Conservation (phyloP, 768 basidiomycete species). For the Pulveroboletus sp. region DNA sequence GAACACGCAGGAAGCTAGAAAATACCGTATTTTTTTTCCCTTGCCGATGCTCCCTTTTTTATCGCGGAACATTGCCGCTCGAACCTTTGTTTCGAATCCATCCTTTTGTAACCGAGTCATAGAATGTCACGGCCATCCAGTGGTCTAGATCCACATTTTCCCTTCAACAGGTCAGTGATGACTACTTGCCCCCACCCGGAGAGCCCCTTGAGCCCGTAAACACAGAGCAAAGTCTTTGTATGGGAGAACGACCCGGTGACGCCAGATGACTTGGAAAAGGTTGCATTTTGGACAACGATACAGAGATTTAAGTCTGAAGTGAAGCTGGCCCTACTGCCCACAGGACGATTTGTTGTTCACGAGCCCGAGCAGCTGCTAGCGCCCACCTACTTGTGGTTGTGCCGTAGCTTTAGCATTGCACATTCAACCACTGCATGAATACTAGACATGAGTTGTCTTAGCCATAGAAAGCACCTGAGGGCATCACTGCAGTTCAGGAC, state of each 20-base stretch:
- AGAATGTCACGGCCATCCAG: background rate
- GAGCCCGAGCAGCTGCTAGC: background rate
- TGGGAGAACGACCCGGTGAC: no score
- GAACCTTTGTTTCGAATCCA: background rate
- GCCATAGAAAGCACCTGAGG: background rate
- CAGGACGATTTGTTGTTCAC: background rate
- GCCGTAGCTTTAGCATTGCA: background rate
- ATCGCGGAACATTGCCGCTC: background rate
- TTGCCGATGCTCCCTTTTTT: background rate
- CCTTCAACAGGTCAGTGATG: background rate
- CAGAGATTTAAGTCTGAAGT: background rate
- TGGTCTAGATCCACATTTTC: no score
- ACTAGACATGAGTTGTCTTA: background rate
- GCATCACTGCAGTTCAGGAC: no score
- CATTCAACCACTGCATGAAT: background rate
- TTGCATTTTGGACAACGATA: no score
- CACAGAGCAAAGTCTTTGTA: no score
- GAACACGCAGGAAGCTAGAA: background rate
- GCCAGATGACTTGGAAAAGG: no score
- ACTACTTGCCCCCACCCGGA: no score
- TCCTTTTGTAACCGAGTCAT: background rate
- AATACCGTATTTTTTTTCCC: background rate
- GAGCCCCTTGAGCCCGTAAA: no score
- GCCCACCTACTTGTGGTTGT: background rate
- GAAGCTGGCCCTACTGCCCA: no score